Evolutionary conservation across 73 alveolate species (phyloP).

Genomic region (Strombidium stylifer): DNA sequence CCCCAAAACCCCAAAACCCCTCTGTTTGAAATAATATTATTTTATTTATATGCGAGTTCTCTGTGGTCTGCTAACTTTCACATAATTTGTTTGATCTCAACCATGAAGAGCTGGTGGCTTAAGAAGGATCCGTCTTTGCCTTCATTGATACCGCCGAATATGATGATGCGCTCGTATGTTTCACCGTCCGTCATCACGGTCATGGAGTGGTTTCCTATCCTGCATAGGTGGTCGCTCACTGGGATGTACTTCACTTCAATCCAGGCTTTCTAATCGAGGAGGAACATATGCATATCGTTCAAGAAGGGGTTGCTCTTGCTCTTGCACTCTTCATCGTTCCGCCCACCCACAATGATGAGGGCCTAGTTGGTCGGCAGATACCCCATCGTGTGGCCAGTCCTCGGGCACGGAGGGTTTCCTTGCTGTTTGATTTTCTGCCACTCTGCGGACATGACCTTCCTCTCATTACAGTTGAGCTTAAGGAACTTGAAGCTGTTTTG

Average conservation of each 20-base stretch:
- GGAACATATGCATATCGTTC: conserved; percentile 22
- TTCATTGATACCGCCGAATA: no score
- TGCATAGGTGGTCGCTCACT: background rate
- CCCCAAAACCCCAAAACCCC: no score
- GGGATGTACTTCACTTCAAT: background rate
- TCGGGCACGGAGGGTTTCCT: conserved; percentile 10
- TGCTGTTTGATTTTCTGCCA: conserved; percentile 10
- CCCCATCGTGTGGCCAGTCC: conserved; percentile 30
- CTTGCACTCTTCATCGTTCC: conserved; percentile 23
- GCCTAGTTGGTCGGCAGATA: conserved; percentile 13
- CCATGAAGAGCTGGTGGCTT: background rate
- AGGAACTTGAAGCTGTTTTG: background rate
- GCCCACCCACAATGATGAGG: conserved; percentile 27
- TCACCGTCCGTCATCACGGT: background rate
- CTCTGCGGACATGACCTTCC: conserved; percentile 16
- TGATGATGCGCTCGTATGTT: no score
- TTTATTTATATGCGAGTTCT: no score
- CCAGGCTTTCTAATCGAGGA: conserved; percentile 14
- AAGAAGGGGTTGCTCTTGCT: conserved; percentile 12
- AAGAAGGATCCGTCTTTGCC: background rate
- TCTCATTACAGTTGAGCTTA: background rate
- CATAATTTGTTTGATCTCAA: background rate
- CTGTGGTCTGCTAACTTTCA: no score
- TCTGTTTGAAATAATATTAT: no score
- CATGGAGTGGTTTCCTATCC: background rate